Percentiles rank a stretch among this genome's conserved stretches.
phyloP scores from a whole-genome alignment of 306 rosid species.

The Gastrolobium bilobum region DNA sequence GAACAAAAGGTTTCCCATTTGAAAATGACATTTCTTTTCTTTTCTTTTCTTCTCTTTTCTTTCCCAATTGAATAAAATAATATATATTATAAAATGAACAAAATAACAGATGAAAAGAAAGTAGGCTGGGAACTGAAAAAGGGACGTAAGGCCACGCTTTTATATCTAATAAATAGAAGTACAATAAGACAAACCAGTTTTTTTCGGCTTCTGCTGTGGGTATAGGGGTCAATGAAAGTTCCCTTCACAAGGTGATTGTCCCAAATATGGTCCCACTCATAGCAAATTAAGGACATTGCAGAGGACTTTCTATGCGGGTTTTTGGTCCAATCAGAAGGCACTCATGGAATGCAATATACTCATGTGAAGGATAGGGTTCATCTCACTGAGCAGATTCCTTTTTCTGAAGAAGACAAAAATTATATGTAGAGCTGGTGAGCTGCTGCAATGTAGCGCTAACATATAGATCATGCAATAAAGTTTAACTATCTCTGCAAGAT shows the following conservation, averaged over 20 bases:
- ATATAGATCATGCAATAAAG: too few relatives aligned
- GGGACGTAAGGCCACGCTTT: background rate
- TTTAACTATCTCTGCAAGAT: too few relatives aligned
- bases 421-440: too few relatives aligned
- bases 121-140: background rate
- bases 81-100: background rate
- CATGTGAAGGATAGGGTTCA: background rate
- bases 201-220: slow-evolving; percentile 14
- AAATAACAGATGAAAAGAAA: background rate
- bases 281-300: slow-evolving; percentile 4
- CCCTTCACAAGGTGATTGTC: slow-evolving; percentile 46
- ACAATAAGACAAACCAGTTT: slow-evolving; percentile 8
- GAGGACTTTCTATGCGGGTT: background rate
- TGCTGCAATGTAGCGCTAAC: too few relatives aligned
- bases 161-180: background rate
- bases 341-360: background rate
- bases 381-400: background rate
- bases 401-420: background rate
- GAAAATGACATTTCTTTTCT: background rate
- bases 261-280: slow-evolving; percentile 13
- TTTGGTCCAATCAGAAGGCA: background rate
- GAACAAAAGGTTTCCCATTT: background rate
- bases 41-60: background rate
- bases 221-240: slow-evolving; percentile 13
- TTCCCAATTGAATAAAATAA: background rate